Base-by-base conservation (phyloP, 2,329 filamentous ascomycete species). In the Epichloe bromicola region DNA sequence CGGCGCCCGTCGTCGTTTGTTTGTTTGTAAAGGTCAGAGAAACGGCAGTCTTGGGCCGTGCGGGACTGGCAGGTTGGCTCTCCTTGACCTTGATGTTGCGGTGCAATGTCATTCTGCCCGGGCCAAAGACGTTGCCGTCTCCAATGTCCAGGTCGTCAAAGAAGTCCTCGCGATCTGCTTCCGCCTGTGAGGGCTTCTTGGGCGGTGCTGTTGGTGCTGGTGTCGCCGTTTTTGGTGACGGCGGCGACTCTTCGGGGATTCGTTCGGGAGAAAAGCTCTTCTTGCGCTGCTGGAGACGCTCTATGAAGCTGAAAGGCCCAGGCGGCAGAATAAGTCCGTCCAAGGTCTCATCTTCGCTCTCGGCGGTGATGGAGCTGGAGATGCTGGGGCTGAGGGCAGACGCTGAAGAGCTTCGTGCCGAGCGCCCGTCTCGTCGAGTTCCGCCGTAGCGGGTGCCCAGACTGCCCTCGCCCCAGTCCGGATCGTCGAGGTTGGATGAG, bases 401-500 rank as follows among this genome's bases (percentile, higher is more conserved):
- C 37, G 85, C 82, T 17, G 88, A 91, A 1, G 89, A 95, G 70
- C 88, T 93, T 60, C 88, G 82, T 60, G 83, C 82, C 46, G 88
- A 90, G 40, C 80, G 81, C n/a, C 76, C 78, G 61, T 91, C 88
- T 59, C 88, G 82, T 57, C 82, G 79, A 14, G 88, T 95, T 43
- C 91, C 91, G 39, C 86, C 90, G 68, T 90, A 91, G 52, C 91
- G 80, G 43, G 91, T 95, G 39, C 91, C 89, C 53, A 96, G 74
- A 64, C 90, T 96, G 51, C 89, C 90, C 68, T 97, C 93, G 49
- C 86, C 88, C 86, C 91, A 95, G 63, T 96, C 90, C 58, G 95
- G 82, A 55, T 95, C 90, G 49, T 95, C 88, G 48, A 71, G 70
- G 55, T 75, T 77, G 33, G 72, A 66, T 14, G 75, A 74, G 4